A percentile compares a stretch with the other conserved stretches of the same genome.
phyloP scores from a whole-genome alignment of 352 stramenopile genomes.

The Pythium rhizo-oryzae region DNA sequence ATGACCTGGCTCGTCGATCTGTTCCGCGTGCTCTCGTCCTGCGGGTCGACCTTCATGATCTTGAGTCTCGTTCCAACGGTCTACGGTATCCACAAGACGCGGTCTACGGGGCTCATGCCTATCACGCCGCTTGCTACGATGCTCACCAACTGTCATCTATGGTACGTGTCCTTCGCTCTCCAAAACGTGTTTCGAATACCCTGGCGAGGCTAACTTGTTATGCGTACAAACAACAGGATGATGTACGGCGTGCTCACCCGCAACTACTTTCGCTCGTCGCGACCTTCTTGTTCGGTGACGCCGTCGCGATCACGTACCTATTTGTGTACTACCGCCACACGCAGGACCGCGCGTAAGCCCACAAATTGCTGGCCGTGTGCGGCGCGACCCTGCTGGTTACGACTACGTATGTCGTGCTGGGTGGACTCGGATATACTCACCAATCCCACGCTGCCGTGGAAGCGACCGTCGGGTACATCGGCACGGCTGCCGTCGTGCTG shows the following conservation, averaged over 20 bases:
- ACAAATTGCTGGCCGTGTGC: background rate
- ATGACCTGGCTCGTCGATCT: slow-evolving; percentile 44
- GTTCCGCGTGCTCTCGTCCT: slow-evolving; percentile 37
- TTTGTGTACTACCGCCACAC: slow-evolving; percentile 6
- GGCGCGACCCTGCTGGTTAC: background rate
- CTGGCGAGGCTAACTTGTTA: background rate
- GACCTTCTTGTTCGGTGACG: slow-evolving; percentile 1
- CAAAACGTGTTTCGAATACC: background rate
- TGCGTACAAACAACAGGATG: slow-evolving; percentile 10
- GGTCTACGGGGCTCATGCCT: slow-evolving; percentile 40
- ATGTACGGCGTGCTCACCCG: slow-evolving; percentile 16
- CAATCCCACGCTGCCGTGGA: too few relatives aligned
- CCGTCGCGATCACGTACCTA: background rate
- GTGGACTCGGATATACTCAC: slow-evolving; percentile 9
- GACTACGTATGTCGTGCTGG: slow-evolving; percentile 1
- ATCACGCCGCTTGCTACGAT: slow-evolving; percentile 48
- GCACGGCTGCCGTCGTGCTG: slow-evolving; percentile 41
- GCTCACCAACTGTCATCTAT: slow-evolving; percentile 44
- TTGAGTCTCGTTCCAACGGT: slow-evolving; percentile 42
- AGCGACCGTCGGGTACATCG: slow-evolving; percentile 35
- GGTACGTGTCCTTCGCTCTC: slow-evolving; percentile 8
- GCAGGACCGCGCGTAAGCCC: background rate
- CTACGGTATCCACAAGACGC: slow-evolving; percentile 35
- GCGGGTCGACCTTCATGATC: slow-evolving; percentile 38
- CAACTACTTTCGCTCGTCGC: slow-evolving; percentile 12